phyloP scores from a whole-genome alignment of 257 asterid species.

The Solanum pimpinellifolium region DNA sequence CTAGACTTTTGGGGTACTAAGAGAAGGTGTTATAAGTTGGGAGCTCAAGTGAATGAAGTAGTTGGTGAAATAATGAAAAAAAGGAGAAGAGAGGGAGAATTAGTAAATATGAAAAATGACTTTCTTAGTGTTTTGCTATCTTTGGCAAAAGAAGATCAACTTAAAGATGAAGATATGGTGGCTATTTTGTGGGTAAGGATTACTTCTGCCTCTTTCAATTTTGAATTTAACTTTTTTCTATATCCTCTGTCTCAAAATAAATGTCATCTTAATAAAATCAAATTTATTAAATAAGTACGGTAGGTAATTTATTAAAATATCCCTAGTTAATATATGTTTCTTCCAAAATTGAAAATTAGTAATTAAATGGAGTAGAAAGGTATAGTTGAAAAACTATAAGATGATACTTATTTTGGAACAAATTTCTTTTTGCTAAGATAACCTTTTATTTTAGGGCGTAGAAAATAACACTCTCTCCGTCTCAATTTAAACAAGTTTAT shows the following conservation, averaged over 20 bases:
- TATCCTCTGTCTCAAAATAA: not conserved
- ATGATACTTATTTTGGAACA: too few relatives aligned
- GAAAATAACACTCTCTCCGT: not conserved
- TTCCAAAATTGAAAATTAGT: too few relatives aligned
- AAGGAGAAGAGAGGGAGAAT: conserved; percentile 25
- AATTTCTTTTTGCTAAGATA: not conserved
- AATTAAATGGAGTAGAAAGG: not conserved
- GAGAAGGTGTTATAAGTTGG: conserved; percentile 49
- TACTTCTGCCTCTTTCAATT: not conserved
- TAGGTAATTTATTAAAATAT: too few relatives aligned
- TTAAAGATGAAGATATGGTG: conserved; percentile 48
- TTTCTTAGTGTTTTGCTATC: conserved; percentile 55
- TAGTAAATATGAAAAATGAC: conserved; percentile 23
- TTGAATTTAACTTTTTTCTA: not conserved
- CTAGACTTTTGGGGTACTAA: conserved; percentile 45
- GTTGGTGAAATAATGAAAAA: conserved; percentile 27
- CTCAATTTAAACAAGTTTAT: not conserved
- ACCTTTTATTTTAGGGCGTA: not conserved
- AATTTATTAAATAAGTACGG: too few relatives aligned
- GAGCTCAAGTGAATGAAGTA: conserved; percentile 24
- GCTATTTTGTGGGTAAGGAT: conserved; percentile 58
- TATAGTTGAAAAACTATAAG: not conserved
- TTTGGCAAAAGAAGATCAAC: conserved; percentile 44
- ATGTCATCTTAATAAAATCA: not conserved
- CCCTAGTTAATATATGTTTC: not conserved